A percentile compares a stretch with the other conserved stretches of the same genome.
phyloP scores from a whole-genome alignment of 148 eudicot species.

The Suaeda aralocaspica region DNA sequence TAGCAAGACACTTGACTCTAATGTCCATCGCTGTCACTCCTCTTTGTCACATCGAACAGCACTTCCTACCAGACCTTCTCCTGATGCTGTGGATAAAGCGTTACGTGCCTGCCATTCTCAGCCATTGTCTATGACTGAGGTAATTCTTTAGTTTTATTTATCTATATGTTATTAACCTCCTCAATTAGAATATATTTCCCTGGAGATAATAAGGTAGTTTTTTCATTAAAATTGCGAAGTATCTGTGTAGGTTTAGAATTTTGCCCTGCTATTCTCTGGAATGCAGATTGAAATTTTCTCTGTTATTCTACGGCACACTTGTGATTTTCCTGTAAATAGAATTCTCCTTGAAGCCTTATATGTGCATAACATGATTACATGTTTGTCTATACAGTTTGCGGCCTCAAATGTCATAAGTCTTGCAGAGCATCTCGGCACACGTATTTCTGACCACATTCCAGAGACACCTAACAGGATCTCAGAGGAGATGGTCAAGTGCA shows the following conservation, averaged over 20 bases:
- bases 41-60: constrained; percentile 57
- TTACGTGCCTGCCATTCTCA: constrained; percentile 87
- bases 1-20: constrained; percentile 44
- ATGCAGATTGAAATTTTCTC: background rate
- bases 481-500: constrained; percentile 91
- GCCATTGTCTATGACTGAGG: constrained; percentile 80
- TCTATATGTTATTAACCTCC: background rate
- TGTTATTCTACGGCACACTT: background rate
- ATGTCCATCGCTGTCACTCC: constrained; percentile 77
- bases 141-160: constrained; percentile 12
- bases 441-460: constrained; percentile 71
- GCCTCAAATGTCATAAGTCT: constrained; percentile 70
- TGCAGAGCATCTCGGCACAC: constrained; percentile 80
- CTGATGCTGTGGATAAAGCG: constrained; percentile 50
- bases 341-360: background rate
- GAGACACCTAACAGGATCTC: constrained; percentile 85
- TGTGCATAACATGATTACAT: background rate
- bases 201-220: background rate
- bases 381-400: constrained; percentile 48
- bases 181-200: background rate
- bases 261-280: constrained; percentile 10
- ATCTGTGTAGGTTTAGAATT: no score
- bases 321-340: background rate
- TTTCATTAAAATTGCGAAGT: background rate
- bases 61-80: constrained; percentile 41